Base-by-base conservation (phyloP, 2,329 filamentous ascomycete genomes). In the Cryoendolithus antarcticus region DNA sequence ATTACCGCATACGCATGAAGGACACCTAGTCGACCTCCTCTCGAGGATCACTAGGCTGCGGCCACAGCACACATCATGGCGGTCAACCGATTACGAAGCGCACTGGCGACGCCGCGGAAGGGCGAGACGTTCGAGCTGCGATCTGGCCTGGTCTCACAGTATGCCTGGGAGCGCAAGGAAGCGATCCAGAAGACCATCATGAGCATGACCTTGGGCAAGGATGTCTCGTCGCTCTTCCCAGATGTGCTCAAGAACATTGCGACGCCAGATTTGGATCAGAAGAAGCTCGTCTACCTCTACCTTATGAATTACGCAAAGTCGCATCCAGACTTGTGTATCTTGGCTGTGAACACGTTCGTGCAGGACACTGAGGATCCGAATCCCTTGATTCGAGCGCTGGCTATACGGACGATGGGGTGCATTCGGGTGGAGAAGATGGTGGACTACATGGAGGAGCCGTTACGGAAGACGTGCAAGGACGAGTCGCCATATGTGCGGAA, bases 241-340 rank as follows among this genome's bases (percentile, higher is more conserved):
- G 91, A 98, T 59, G 91, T 98, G 28, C 70, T 98, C 48, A 98
- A 98, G 74, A 98, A 98, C 59, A 98, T 98, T 63, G 91, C 91
- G 42, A 98, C 91, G 1, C 71, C 66, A 34, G 91, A 98, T 57
- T 67, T 98, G 47, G 91, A 98, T 61, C 91, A 98, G 70, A 98
- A 98, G 76, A 98, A 98, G 71, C 82, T 98, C 50, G 91, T 98
- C 11, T 98, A 98, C 59, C 72, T 98, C 35, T 98, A 98, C 60
- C 70, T 98, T 44, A 98, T 98, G 91, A 98, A 98, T 65, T 98
- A 98, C 64, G 91, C 91, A 55, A 98, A 98, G 70, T 94, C 89
- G 49, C 91, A 98, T 64, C 91, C 91, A 27, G 91, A 98, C 59
- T 78, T 98, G 29, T 98, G 91, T 62, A 98, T 98, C 65, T 78